Conservation (phyloP, 345 rosid species). For the Noccaea caerulescens region DNA sequence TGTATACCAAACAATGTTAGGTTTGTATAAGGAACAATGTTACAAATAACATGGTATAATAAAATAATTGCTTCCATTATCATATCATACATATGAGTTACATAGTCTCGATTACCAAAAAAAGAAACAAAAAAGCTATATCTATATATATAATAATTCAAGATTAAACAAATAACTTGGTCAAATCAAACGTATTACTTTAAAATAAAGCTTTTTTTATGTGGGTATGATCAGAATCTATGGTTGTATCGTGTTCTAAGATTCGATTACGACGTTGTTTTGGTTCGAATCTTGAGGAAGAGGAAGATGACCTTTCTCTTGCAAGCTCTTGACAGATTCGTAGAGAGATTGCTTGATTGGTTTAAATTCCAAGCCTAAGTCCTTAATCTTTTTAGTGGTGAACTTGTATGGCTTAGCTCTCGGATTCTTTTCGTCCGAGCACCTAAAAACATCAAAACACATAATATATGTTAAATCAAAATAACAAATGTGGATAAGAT, state of each 20-base stretch:
- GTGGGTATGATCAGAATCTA: constrained; percentile 22
- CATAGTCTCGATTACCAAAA: constrained; percentile 11
- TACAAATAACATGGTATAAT: neutral
- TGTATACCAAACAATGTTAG: constrained; percentile 1
- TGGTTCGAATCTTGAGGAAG: constrained; percentile 53
- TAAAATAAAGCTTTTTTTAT: constrained; percentile 4
- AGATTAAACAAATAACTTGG: constrained; percentile 31
- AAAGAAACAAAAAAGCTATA: constrained; percentile 2
- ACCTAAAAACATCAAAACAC: constrained; percentile 49
- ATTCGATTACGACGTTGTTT: constrained; percentile 28
- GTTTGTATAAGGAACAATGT: constrained; percentile 6
- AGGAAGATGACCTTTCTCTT: constrained; percentile 85
- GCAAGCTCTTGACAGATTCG: constrained; percentile 88
- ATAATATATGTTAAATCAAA: constrained; percentile 7
- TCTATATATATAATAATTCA: constrained; percentile 25
- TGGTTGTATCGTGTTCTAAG: constrained; percentile 23
- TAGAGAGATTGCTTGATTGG: constrained; percentile 80
- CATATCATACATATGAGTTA: constrained; percentile 19
- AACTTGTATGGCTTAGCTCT: constrained; percentile 77
- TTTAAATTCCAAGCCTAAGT: constrained; percentile 78
- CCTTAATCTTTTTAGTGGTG: constrained; percentile 77
- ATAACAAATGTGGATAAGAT: constrained; percentile 17
- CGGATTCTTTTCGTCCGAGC: constrained; percentile 89
- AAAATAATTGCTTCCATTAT: constrained; percentile 29
- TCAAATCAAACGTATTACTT: constrained; percentile 32